Percentiles rank a stretch among this genome's conserved stretches.
These are phyloP conservation scores for Peniophora sp. DNA, from an alignment of 1,284 basidiomycete species.

Conservation along the genomic window DNA sequence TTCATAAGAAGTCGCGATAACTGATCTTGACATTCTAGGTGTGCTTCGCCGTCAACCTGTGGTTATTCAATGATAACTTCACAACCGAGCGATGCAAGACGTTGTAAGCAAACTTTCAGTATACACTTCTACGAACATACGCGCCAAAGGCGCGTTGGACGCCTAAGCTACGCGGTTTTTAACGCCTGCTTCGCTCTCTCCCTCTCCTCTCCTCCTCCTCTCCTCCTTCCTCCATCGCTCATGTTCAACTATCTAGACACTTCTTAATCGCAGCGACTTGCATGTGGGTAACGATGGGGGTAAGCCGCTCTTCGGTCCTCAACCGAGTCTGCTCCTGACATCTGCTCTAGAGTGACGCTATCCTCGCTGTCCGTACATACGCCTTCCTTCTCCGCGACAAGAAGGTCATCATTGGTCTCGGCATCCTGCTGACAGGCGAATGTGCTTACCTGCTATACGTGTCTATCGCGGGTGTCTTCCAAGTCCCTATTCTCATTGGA, in stretches of 20 bases:
- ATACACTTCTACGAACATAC: background rate
- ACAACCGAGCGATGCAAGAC: slow-evolving; percentile 6
- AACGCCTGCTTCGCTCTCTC: too few species aligned
- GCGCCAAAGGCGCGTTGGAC: too few species aligned
- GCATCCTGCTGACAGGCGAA: slow-evolving; percentile 5
- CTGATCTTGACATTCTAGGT: too few species aligned
- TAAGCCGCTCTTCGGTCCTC: background rate
- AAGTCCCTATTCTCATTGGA: slow-evolving; percentile 4
- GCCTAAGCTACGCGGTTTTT: too few species aligned
- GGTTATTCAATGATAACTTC: slow-evolving; percentile 9
- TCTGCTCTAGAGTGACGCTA: slow-evolving; percentile 3
- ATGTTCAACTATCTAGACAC: slow-evolving; percentile 1
- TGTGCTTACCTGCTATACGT: slow-evolving; percentile 8
- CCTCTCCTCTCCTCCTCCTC: background rate
- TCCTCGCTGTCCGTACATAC: slow-evolving; percentile 9
- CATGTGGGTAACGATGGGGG: slow-evolving; percentile 8
- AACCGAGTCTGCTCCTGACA: background rate
- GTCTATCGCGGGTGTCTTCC: slow-evolving; percentile 5
- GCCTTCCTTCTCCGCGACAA: slow-evolving; percentile 5
- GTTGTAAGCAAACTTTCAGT: slow-evolving; percentile 2
- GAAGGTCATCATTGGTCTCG: slow-evolving; percentile 1
- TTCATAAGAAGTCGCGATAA: too few species aligned
- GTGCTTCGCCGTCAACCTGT: slow-evolving; percentile 7
- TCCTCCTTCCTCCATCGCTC: too few species aligned
- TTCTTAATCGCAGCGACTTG: slow-evolving; percentile 8